Evolutionary conservation across 2,329 filamentous ascomycete genomes (phyloP).

Genomic region (Aspergillus aculeatus): DNA sequence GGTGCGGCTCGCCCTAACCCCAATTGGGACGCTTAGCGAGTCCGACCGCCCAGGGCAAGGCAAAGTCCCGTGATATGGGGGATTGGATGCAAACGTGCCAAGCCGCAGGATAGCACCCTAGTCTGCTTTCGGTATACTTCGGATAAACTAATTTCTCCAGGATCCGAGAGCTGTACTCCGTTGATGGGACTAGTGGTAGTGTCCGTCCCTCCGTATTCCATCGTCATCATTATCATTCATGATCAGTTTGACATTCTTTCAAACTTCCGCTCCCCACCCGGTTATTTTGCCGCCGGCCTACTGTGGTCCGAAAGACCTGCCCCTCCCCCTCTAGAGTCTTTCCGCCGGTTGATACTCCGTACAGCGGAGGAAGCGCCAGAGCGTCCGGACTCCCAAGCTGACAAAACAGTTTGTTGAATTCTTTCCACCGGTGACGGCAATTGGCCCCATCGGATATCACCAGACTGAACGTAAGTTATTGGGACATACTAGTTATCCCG

Average conservation of each 20-base stretch:
- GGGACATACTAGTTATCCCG: neutral
- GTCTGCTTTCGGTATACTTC: conserved; percentile 4
- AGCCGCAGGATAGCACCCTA: conserved; percentile 13
- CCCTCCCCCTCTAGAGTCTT: conserved; percentile 1
- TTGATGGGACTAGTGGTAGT: neutral
- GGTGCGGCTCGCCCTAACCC: conserved; percentile 36
- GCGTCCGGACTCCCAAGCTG: conserved; percentile 14
- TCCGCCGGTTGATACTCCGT: neutral
- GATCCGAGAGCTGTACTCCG: conserved; percentile 12
- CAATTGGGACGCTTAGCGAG: conserved; percentile 39
- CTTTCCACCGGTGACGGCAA: conserved; percentile 15
- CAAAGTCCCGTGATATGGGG: conserved; percentile 33
- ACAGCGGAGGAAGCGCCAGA: conserved; percentile 9
- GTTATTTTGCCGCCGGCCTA: conserved; percentile 28
- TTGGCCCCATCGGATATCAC: neutral
- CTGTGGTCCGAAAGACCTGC: conserved; percentile 29
- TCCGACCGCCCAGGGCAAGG: conserved; percentile 31
- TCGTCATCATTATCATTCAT: conserved; percentile 3
- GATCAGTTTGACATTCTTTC: conserved; percentile 2
- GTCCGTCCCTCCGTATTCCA: neutral
- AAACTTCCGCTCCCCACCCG: conserved; percentile 19
- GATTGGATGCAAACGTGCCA: neutral
- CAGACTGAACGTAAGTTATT: neutral
- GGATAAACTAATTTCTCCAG: conserved; percentile 17
- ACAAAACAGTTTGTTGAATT: conserved; percentile 16